These are phyloP conservation scores for Apiospora rasikravindrae DNA, from an alignment of 2,329 filamentous ascomycete genomes.

Conservation along the genomic window DNA sequence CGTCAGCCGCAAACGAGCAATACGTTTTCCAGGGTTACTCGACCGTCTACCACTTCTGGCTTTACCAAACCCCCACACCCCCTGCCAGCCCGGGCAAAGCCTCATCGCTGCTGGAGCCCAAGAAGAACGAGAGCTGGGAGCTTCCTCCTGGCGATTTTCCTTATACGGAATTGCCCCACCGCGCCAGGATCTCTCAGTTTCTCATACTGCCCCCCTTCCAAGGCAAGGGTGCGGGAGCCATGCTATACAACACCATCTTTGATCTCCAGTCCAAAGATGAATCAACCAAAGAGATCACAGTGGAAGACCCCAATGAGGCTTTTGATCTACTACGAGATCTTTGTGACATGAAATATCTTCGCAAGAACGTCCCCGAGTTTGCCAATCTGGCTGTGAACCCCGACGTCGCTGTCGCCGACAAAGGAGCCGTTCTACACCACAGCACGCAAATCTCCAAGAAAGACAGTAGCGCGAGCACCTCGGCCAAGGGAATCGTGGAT, in stretches of 20 bases:
- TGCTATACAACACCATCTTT: conserved; percentile 83
- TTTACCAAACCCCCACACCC: conserved; percentile 57
- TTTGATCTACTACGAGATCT: conserved; percentile 83
- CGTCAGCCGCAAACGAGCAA: conserved; percentile 53
- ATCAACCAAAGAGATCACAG: conserved; percentile 81
- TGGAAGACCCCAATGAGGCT: conserved; percentile 90
- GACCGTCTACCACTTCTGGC: conserved; percentile 88
- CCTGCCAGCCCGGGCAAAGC: conserved; percentile 42
- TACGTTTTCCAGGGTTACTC: conserved; percentile 89
- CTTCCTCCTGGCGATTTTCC: conserved; percentile 48
- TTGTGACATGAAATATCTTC: conserved; percentile 72
- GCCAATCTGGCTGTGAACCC: conserved; percentile 60
- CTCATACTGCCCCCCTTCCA: conserved; percentile 89
- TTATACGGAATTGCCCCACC: conserved; percentile 71
- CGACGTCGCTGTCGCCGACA: conserved; percentile 52
- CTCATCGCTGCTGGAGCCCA: conserved; percentile 30
- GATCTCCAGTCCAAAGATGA: conserved; percentile 68
- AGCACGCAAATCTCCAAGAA: conserved; percentile 36
- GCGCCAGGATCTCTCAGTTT: conserved; percentile 91
- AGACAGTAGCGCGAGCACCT: conserved; percentile 20
- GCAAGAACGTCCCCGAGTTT: conserved; percentile 62
- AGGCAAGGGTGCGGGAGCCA: conserved; percentile 75
- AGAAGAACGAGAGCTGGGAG: conserved; percentile 46
- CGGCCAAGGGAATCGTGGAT: conserved; percentile 60
- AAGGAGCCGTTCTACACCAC: conserved; percentile 43